Evolutionary conservation across 2,329 filamentous ascomycete genomes (phyloP).

Genomic region (Chlorencoelia australis): DNA sequence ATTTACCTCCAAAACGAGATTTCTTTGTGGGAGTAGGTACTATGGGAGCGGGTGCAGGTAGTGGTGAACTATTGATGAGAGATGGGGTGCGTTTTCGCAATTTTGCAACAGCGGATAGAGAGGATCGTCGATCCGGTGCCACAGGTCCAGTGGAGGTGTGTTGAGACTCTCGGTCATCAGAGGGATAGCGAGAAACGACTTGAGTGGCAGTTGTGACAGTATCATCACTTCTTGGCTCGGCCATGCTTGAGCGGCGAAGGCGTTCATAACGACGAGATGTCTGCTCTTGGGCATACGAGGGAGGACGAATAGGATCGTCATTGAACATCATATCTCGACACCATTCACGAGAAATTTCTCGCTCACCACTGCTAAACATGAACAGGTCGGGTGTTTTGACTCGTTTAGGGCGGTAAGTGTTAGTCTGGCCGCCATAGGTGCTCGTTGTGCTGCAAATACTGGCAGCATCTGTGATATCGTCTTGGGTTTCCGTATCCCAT

Average conservation of each 20-base stretch:
- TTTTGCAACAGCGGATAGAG: slow-evolving; percentile 18
- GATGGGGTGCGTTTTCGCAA: slow-evolving; percentile 9
- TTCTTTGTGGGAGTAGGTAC: neutral
- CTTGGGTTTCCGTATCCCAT: slow-evolving; percentile 26
- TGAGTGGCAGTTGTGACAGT: slow-evolving; percentile 4
- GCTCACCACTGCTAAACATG: slow-evolving; percentile 9
- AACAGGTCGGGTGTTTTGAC: slow-evolving; percentile 20
- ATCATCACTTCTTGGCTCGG: slow-evolving; percentile 16
- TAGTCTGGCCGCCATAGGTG: slow-evolving; percentile 13
- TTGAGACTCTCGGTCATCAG: slow-evolving; percentile 7
- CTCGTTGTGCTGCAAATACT: slow-evolving; percentile 17
- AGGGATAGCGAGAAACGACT: neutral
- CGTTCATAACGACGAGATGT: slow-evolving; percentile 14
- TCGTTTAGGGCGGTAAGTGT: slow-evolving; percentile 8
- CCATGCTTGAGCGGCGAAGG: slow-evolving; percentile 13
- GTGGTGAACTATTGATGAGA: neutral
- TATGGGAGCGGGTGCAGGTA: neutral
- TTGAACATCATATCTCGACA: slow-evolving; percentile 21
- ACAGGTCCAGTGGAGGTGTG: slow-evolving; percentile 11
- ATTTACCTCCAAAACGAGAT: neutral
- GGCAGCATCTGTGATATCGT: slow-evolving; percentile 20
- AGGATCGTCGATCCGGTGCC: slow-evolving; percentile 22
- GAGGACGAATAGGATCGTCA: slow-evolving; percentile 13
- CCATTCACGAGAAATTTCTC: slow-evolving; percentile 13
- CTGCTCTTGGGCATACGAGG: slow-evolving; percentile 10